These are phyloP conservation scores for Dothideomycetes sp. DNA, from an alignment of 2,329 filamentous ascomycete genomes.

Conservation along the genomic window DNA sequence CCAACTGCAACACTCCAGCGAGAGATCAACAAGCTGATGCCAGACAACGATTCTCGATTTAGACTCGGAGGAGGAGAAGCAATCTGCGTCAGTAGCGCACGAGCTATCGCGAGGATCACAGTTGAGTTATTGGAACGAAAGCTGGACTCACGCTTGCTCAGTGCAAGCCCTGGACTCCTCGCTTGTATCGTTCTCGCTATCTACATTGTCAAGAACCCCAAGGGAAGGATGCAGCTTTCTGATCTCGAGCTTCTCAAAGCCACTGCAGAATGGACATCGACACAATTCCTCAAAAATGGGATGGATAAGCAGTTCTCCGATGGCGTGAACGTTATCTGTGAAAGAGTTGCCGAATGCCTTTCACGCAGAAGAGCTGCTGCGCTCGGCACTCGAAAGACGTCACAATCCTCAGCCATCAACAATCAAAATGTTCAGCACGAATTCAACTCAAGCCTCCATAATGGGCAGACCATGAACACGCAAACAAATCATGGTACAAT, in stretches of 20 bases:
- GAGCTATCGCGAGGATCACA: slow-evolving; percentile 4
- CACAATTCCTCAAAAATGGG: background rate
- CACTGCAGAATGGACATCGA: background rate
- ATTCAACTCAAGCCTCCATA: no score
- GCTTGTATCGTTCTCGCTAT: slow-evolving; percentile 9
- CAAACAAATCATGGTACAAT: no score
- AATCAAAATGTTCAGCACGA: background rate
- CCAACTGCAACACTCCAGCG: slow-evolving; percentile 1
- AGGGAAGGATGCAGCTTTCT: slow-evolving; percentile 8
- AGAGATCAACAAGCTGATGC: slow-evolving; percentile 5
- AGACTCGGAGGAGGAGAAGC: slow-evolving; percentile 8
- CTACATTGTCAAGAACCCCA: slow-evolving; percentile 7
- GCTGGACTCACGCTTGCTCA: slow-evolving; percentile 1
- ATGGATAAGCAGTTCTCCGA: slow-evolving; percentile 5
- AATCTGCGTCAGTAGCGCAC: slow-evolving; percentile 7
- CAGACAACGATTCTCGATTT: slow-evolving; percentile 2
- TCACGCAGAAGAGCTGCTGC: background rate
- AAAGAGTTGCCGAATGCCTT: background rate
- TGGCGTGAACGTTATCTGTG: slow-evolving; percentile 2
- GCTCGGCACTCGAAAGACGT: background rate
- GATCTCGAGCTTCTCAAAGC: slow-evolving; percentile 7
- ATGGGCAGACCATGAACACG: background rate
- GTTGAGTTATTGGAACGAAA: slow-evolving; percentile 3
- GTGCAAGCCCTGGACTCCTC: background rate
- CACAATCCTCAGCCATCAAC: background rate